Conservation (phyloP, 805 yeast genomes). For the Scheffersomyces ergatensis region DNA sequence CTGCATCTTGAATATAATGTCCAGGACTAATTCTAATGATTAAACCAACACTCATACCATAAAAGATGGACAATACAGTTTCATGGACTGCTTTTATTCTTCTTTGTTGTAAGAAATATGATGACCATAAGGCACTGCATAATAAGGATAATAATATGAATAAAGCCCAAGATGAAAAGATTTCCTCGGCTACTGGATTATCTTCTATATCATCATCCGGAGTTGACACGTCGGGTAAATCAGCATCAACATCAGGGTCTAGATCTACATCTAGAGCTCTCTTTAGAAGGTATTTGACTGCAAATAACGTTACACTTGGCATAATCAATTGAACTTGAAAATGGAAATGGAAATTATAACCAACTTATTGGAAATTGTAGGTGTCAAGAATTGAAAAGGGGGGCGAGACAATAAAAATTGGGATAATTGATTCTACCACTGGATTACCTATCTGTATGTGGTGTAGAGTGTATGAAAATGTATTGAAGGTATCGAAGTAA, state of each 20-base stretch:
- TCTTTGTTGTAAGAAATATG: conserved; percentile 86
- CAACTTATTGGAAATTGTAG: neutral
- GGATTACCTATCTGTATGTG: too few relatives aligned
- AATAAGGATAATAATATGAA: conserved; percentile 79
- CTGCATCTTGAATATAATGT: conserved; percentile 94
- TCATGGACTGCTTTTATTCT: conserved; percentile 96
- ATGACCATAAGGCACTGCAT: conserved; percentile 91
- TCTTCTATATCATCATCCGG: conserved; percentile 58
- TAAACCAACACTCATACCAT: conserved; percentile 95
- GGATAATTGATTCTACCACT: too few relatives aligned
- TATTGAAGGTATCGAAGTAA: too few relatives aligned
- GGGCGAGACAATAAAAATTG: too few relatives aligned
- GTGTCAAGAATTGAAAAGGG: too few relatives aligned
- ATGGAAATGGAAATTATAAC: neutral
- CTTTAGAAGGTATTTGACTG: conserved; percentile 26
- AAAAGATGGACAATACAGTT: conserved; percentile 91
- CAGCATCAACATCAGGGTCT: conserved; percentile 25
- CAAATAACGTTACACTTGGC: conserved; percentile 23
- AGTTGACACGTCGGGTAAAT: conserved; percentile 35
- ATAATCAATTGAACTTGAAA: conserved; percentile 8
- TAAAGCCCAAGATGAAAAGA: conserved; percentile 96
- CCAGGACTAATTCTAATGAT: conserved; percentile 91
- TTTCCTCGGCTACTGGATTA: conserved; percentile 90
- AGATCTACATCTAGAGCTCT: conserved; percentile 28
- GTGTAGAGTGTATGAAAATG: too few relatives aligned